phyloP scores from a whole-genome alignment of 768 basidiomycete species.

The Suillus alpinus region DNA sequence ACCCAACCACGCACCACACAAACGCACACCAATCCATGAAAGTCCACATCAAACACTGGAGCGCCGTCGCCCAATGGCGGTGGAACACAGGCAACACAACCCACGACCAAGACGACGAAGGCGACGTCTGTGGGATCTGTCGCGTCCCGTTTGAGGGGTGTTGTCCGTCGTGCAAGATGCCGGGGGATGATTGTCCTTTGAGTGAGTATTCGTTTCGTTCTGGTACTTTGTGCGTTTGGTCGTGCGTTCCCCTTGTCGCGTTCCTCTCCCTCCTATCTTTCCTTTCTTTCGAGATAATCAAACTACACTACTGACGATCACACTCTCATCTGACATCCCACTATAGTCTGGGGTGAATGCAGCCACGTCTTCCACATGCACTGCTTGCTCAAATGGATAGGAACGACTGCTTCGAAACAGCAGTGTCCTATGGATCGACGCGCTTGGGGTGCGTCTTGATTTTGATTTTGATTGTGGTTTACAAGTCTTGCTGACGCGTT shows the following conservation, averaged over 20 bases:
- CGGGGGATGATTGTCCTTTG: constrained; percentile 92
- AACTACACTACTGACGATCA: not conserved
- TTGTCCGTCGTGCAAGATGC: constrained; percentile 94
- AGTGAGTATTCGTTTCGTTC: constrained; percentile 47
- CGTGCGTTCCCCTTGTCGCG: not conserved
- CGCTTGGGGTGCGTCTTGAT: constrained; percentile 71
- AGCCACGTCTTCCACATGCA: constrained; percentile 99
- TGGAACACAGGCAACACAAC: constrained; percentile 57
- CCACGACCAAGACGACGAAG: constrained; percentile 43
- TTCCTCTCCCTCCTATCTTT: not conserved
- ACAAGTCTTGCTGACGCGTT: not conserved
- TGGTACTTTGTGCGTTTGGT: not conserved
- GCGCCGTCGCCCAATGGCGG: constrained; percentile 86
- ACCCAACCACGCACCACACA: not conserved
- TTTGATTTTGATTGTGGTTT: not conserved
- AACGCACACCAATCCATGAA: constrained; percentile 51
- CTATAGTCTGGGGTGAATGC: constrained; percentile 93
- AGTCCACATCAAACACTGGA: constrained; percentile 80
- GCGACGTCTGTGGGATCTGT: constrained; percentile 83
- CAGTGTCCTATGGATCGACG: constrained; percentile 99
- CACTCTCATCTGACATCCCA: not conserved
- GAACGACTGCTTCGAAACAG: constrained; percentile 83
- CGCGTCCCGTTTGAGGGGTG: constrained; percentile 90
- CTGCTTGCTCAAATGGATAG: constrained; percentile 95
- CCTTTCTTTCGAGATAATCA: not conserved